Base-by-base conservation (phyloP, 2,329 filamentous ascomycete species). In the Hymenotorrendiella dingleyae region DNA sequence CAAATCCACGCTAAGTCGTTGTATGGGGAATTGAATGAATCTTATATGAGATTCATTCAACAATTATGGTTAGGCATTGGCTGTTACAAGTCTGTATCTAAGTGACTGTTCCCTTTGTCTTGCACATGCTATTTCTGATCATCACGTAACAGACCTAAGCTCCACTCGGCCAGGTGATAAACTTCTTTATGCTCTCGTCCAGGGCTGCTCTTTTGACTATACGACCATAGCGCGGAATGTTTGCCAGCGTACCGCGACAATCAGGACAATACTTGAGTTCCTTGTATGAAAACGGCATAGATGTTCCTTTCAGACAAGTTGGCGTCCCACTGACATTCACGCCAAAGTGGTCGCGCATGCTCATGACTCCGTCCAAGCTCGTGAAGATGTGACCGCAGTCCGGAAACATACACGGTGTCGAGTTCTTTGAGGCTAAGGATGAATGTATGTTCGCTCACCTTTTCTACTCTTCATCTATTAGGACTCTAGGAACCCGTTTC, bases 341-440 rank as follows among this genome's bases (percentile, higher is more conserved):
- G 0, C 64, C 52, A 54, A 80, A 82, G 46, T 72, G 64, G 2
- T 65, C 60, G 3, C 52, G 47, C 63, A 86, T 70, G 1, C 67
- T 66, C 67, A 85, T 76, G 12, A 71, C 62, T 0, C 73, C 74
- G 57, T 86, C 82, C 64, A 86, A 71, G 2, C 67, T 80, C 0
- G 78, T 82, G 37, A 80, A 63, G 48, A 84, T 70, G 55, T 87
- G 82, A 0, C 79, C 78, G 47, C 82, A 87, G 2, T 63, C 60
- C 0, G 75, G 74, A 36, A 86, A 71, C 17, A 86, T 70, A 48
- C 75, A 77, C 1, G 83, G 82, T n/a, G n/a, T n/a, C n/a, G n/a
- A n/a, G n/a, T n/a, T n/a, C n/a, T n/a, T n/a, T n/a, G n/a, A n/a
- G n/a, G n/a, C n/a, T n/a, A n/a, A n/a, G n/a, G n/a, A n/a, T n/a